Base-by-base conservation (phyloP, 805 yeast genomes). In the Starmerella riodocensis region DNA sequence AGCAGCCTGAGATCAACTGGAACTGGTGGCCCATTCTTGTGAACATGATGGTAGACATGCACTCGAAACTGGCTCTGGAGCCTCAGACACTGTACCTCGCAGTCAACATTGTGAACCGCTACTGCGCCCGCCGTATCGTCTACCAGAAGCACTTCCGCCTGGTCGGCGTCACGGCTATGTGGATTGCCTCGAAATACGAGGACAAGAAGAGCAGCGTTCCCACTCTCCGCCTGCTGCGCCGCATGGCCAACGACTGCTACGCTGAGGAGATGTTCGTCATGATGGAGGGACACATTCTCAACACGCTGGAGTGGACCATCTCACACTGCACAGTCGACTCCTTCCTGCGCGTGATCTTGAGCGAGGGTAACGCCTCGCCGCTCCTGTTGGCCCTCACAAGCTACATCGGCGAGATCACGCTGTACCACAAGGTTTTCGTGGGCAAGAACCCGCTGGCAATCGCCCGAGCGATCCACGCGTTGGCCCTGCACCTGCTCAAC, bases 91-190 rank as follows among this genome's bases (percentile, higher is more conserved):
- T 63, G 66, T 85, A 51, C 67, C 71, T 63, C 66, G 72, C 70
- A 66, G 74, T 76, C 19, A 76, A 78, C 53, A 67, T 83, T 36
- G 81, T 85, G 48, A 94, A 85, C 60, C 72, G 94, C 47, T 85
- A 85, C 61, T 84, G 93, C 56, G 78, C 93, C 34, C 80, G 79
- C 51, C 68, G 94, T 54, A 74, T 84, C 11, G 93, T 83, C 0
- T 69, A 80, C 48, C 73, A 77, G 51, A 86, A 79, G 48, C 95
- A 84, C 61, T 75, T 82, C 39, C 93, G 84, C 58, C 67, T 85
- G 32, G 86, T 85, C n/a, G 81, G 88, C 31, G 78, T 91, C 44
- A 82, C 94, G 7, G 83, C 94, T 45, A 63, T 85, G 25, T 85
- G 95, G 94, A 69, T 85, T 29, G 81, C 93, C 6, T 74, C 93